Evolutionary conservation across 1,284 basidiomycete genomes (phyloP).

Genomic region (Earliella scabrosa): DNA sequence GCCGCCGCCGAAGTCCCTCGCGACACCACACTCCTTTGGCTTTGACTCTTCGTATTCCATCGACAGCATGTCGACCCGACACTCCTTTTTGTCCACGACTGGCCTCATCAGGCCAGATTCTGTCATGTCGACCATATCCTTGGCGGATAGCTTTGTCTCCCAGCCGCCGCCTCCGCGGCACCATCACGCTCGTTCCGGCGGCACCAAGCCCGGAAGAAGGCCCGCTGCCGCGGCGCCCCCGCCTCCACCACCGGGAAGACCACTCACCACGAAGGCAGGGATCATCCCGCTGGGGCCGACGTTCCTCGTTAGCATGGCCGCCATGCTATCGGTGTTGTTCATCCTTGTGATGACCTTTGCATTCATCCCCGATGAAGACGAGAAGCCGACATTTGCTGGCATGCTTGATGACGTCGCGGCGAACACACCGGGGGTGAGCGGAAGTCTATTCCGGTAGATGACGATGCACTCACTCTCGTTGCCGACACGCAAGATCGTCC

Average conservation of each 20-base stretch:
- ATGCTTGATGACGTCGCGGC: conserved; percentile 46
- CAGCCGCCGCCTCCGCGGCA: too few relatives aligned
- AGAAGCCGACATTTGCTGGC: conserved; percentile 45
- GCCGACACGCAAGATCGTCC: conserved; percentile 44
- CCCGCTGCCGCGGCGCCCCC: neutral
- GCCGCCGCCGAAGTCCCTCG: too few relatives aligned
- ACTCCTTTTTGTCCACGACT: conserved; percentile 38
- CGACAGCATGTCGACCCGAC: conserved; percentile 33
- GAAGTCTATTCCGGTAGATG: too few relatives aligned
- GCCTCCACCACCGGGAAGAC: neutral
- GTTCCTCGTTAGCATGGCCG: conserved; percentile 45
- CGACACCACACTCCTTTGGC: conserved; percentile 6
- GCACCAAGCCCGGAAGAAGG: conserved; percentile 25
- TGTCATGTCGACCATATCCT: conserved; percentile 22
- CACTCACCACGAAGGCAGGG: conserved; percentile 21
- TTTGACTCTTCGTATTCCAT: neutral
- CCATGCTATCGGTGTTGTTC: conserved; percentile 49
- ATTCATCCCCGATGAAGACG: conserved; percentile 51
- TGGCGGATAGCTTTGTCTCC: conserved; percentile 7
- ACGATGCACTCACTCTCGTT: neutral
- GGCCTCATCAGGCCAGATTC: conserved; percentile 32
- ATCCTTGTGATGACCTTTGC: conserved; percentile 51
- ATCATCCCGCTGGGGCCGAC: conserved; percentile 44
- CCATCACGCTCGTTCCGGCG: conserved; percentile 22
- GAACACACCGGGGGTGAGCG: conserved; percentile 50